Percentiles rank a stretch among this genome's conserved stretches.
Evolutionary conservation across 2,329 filamentous ascomycete genomes (phyloP).

Genomic region (Cytospora chrysosperma): DNA sequence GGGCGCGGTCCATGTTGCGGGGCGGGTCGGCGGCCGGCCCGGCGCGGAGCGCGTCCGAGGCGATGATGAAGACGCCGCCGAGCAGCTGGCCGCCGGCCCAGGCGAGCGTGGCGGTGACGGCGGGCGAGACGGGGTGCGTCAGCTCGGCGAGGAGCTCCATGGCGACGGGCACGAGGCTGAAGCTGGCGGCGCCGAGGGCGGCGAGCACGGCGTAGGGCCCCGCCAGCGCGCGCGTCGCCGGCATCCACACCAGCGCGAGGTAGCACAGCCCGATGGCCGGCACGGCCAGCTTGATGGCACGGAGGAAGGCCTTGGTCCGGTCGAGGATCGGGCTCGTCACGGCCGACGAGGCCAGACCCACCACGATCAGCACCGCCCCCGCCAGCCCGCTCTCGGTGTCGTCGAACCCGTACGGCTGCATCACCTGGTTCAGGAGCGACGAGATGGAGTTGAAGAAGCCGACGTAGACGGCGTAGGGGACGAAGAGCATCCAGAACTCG

Average conservation of each 20-base stretch:
- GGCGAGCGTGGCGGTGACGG: constrained; percentile 77
- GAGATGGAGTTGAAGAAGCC: constrained; percentile 93
- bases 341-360: constrained; percentile 76
- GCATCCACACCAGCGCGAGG: constrained; percentile 79
- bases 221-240: constrained; percentile 55
- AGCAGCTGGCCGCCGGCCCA: constrained; percentile 87
- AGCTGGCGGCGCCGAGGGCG: constrained; percentile 75
- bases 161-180: constrained; percentile 77
- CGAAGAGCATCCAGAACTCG: constrained; percentile 76
- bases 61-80: constrained; percentile 80
- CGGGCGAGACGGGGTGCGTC: constrained; percentile 81
- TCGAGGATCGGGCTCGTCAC: constrained; percentile 81
- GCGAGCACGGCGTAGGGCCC: constrained; percentile 75
- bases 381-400: constrained; percentile 86
- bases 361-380: constrained; percentile 84
- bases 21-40: constrained; percentile 57
- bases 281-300: constrained; percentile 69
- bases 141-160: constrained; percentile 87
- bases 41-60: constrained; percentile 72
- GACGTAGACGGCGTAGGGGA: constrained; percentile 83
- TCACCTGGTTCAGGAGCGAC: constrained; percentile 84
- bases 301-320: constrained; percentile 75
- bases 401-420: constrained; percentile 79
- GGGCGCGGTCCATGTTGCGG: constrained; percentile 68
- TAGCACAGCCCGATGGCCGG: constrained; percentile 74